Evolutionary conservation across 495 filamentous ascomycete species (phyloP).

Genomic region (Tetracladium setigerum): DNA sequence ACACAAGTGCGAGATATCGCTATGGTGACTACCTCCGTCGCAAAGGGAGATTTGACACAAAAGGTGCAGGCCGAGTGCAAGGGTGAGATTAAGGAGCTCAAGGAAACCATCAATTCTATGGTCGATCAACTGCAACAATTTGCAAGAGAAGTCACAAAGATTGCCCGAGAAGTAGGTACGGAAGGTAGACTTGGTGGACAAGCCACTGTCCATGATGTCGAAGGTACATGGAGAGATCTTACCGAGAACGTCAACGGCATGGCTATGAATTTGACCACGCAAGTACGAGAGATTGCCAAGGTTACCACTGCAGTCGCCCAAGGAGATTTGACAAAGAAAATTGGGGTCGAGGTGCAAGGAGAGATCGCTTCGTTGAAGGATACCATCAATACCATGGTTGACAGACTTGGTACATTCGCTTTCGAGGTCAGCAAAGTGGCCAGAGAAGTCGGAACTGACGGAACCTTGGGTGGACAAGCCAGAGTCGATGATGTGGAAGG

Average conservation of each 20-base stretch:
- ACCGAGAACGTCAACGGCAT: conserved; percentile 98
- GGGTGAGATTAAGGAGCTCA: conserved; percentile 91
- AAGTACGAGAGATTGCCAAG: conserved; percentile 96
- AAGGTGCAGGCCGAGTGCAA: conserved; percentile 96
- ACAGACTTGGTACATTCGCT: conserved; percentile 91
- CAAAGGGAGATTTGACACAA: conserved; percentile 91
- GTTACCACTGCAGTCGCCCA: conserved; percentile 95
- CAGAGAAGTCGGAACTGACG: conserved; percentile 95
- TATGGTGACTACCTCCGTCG: conserved; percentile 96
- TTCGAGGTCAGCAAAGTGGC: conserved; percentile 99
- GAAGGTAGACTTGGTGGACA: conserved; percentile 94
- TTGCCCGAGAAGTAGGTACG: conserved; percentile 93
- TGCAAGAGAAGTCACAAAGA: conserved; percentile 95
- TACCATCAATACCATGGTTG: conserved; percentile 99
- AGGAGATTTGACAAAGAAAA: conserved; percentile 92
- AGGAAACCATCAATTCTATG: conserved; percentile 98
- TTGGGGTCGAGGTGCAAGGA: conserved; percentile 90
- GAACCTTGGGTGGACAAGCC: conserved; percentile 90
- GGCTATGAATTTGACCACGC: conserved; percentile 97
- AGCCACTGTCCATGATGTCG: conserved; percentile 93
- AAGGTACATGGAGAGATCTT: conserved; percentile 94
- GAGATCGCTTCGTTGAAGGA: conserved; percentile 94
- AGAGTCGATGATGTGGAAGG: conserved; percentile 97
- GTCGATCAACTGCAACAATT: conserved; percentile 97
- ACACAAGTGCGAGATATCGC: conserved; percentile 98